Evolutionary conservation across 805 yeast genomes (phyloP), one percentile per base, ranked within the genome.

Genomic region (Zygoascus bituminiphila): DNA sequence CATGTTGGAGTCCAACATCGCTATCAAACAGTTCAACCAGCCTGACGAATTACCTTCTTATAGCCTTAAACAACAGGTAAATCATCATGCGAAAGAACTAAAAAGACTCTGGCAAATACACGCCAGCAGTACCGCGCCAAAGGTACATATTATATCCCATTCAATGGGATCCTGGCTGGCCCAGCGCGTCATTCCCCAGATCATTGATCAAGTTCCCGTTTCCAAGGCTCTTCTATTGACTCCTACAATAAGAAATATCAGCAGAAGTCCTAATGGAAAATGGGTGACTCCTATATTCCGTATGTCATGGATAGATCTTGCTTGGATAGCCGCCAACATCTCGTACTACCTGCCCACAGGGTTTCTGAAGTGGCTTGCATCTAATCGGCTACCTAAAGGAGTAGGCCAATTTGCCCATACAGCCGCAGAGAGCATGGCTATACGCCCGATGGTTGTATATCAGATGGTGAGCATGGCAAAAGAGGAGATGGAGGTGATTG

Each of bases 151-250:
- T 20, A 62, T 81, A 55, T 82, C 87, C 19, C 94, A 84, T 60
- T 83, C 91, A 0, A 76, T 84, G 12, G 94, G 94, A 1, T 71
- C 80, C 5, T 84, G 76, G 69, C 67, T 84, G 40, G 61, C 70
- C 2, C 88, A 84, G 60, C 62, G 83, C 41, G 68, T 78, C 1
- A 67, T 76, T 1, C 57, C 63, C 21, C 48, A 55, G 26, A 15
- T 50, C 25, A 42, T 47, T n/a, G 55, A 55, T 2, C 52, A 57
- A 17, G 54, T 66, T 24, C 52, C 64, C 4, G 63, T 78, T 26
- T 63, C 60, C 45, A 71, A 77, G 48, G 69, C 76, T 19, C 87
- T 88, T 0, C 66, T 84, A 45, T 67, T 84, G 17, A 82, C 85
- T 47, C 94, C 94, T 1, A 82, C 93, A 0, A 69, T 84, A 19